Conservation (phyloP, 2,329 filamentous ascomycete genomes). For the Teratosphaeria gauchensis region DNA sequence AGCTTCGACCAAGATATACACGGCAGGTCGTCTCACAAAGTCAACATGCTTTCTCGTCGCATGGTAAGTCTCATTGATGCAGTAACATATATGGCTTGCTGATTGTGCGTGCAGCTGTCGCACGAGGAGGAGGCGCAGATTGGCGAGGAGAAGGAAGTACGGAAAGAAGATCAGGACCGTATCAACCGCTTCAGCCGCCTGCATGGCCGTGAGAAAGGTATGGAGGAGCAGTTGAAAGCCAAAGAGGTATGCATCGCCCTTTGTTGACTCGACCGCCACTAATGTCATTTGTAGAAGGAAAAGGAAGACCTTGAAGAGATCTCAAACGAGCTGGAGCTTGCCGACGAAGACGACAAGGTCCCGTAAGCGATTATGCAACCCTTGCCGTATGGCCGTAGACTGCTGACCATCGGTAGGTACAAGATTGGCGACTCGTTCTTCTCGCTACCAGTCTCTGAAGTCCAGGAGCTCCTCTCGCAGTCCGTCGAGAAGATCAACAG, state of each 20-base stretch:
- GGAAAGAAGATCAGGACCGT: conserved; percentile 94
- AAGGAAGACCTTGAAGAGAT: conserved; percentile 97
- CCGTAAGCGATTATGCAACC: conserved; percentile 54
- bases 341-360: conserved; percentile 87
- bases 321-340: conserved; percentile 80
- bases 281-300: conserved; percentile 63
- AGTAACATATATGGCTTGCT: too few species aligned
- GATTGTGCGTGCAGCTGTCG: conserved; percentile 56
- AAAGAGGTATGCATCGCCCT: conserved; percentile 55
- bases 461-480: conserved; percentile 70
- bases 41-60: conserved; percentile 3
- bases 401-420: conserved; percentile 51
- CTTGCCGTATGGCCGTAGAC: neutral
- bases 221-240: conserved; percentile 70
- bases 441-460: conserved; percentile 70
- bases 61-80: neutral
- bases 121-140: conserved; percentile 78
- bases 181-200: conserved; percentile 96
- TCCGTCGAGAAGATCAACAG: conserved; percentile 66
- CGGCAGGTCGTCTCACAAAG: neutral
- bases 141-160: conserved; percentile 81
- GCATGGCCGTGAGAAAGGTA: conserved; percentile 69
- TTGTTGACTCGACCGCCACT: neutral
- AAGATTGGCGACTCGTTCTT: conserved; percentile 96
- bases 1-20: neutral